phyloP scores from a whole-genome alignment of 495 filamentous ascomycete species.

The Talaromyces nanjingensis region DNA sequence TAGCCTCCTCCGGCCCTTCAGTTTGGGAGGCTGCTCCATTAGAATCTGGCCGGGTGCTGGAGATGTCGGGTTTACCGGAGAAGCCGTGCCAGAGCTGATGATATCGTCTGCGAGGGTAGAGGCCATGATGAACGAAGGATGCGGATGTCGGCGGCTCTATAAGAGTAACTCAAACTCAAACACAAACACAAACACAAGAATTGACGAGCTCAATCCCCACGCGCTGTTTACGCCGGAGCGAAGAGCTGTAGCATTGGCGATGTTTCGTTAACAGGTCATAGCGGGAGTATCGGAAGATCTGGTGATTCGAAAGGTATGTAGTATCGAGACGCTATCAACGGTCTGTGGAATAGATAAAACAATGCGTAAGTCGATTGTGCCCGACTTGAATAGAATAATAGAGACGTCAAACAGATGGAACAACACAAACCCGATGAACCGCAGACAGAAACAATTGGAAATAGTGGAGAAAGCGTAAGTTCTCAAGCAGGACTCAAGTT shows the following conservation, averaged over 20 bases:
- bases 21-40: constrained; percentile 50
- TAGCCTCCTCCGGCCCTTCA: constrained; percentile 67
- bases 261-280: background rate
- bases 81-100: constrained; percentile 18
- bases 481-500: background rate
- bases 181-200: background rate
- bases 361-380: background rate
- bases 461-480: background rate
- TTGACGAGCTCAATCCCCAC: background rate
- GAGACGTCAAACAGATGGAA: background rate
- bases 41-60: constrained; percentile 31
- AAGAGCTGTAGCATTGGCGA: background rate
- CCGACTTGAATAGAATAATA: background rate
- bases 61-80: constrained; percentile 20
- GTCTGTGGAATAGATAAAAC: background rate
- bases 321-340: background rate
- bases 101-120: constrained; percentile 21
- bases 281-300: background rate
- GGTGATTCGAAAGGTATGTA: background rate
- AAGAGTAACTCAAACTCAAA: background rate
- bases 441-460: background rate
- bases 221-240: background rate
- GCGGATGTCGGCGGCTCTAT: background rate
- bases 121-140: constrained; percentile 20
- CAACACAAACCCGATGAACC: background rate